Evolutionary conservation across 176 grass and related monocot species (phyloP), one percentile per base, ranked within the genome.

Genomic region (maize (Zea mays)): DNA sequence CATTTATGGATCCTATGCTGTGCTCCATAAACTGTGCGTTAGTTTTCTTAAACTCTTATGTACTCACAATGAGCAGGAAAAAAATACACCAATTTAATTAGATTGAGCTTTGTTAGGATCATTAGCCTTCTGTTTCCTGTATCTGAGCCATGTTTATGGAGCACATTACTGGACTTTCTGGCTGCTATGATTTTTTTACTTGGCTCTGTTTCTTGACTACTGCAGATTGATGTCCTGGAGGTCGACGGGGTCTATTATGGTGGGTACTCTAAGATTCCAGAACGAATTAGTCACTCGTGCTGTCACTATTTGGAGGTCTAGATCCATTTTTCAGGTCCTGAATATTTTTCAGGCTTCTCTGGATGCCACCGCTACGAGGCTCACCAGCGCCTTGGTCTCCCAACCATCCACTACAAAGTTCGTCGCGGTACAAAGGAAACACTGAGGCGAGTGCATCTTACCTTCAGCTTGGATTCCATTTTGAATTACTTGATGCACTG

Each of bases 281-380:
- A 35, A 55, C 45, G 21, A 66, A 45, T 44, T 78, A 5, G 19
- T 20, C 63, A 63, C 40, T 68, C 16, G 14, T 34, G 27, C 34
- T 59, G 1, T 75, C n/a, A 40, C 54, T 79, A 73, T 54, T 73
- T 74, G 6, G 52, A 49, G 79, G 17, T 63, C 3, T 50, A 65
- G 1, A 16, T 27, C 8, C 37, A 5, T 69, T 83, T 55, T 43
- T 43, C 46, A 74, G 43, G n/a, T 34, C 6, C 8, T 85, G 63
- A 69, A 85, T 55, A 75, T 47, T 59, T 27, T 3, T 76, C 68
- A 98, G 96, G 92, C 9, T 98, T 98, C 86, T 98, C 92, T 37
- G 96, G 96, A 85, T 95, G 96, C 69, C 96, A 98, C 50, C 85
- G 96, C 38, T 98, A 89, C 1, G 92, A 98, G 75, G 96, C 96